Base-by-base conservation (phyloP, 352 stramenopile genomes). In the Salisapilia sapeloensis region DNA sequence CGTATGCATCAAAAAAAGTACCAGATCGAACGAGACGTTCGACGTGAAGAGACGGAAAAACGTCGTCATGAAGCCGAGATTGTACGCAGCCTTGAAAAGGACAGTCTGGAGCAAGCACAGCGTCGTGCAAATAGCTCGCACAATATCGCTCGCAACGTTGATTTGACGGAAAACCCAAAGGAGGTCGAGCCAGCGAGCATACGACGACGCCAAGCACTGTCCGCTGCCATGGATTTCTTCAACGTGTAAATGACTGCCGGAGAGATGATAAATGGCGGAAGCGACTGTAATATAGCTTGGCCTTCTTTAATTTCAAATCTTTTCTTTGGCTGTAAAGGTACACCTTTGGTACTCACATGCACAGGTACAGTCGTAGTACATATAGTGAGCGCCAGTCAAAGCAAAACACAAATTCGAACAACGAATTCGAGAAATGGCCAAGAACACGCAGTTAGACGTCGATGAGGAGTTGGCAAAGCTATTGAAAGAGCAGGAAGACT, bases 1-100 rank as follows among this genome's bases (percentile, higher is more conserved):
- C 75, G 75, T 19, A 90, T 90, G 75, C 75, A 86, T 54, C 75
- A 89, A 52, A 85, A 85, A 50, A 89, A 89, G 49, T 89, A 85
- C 55, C 69, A 89, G 49, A 89, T 89, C 38, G 74, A 89, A 40
- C 77, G 80, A 48, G 42, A 69, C 26, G 66, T 85, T 28, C 64
- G 74, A 2, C 69, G 74, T 28, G 74, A 89, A 33, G 74, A 89
- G 58, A 85, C 42, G 44, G 74, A 89, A 54, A 82, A 81, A 46
- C 66, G 70, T 53, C 81, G 83, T 45, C 67, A 90, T 45, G 75
- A 90, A 45, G 71, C 58, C 11, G 53, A 79, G 24, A 90, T 90
- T 35, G 66, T 82, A 42, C 67, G 69, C 45, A 82, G 56, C 38
- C 53, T 90, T 27, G 65, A 83, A 51, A 65, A 69, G 24, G 72